Evolutionary conservation across 768 basidiomycete genomes (phyloP).

Genomic region (Cyclocybe aegerita): DNA sequence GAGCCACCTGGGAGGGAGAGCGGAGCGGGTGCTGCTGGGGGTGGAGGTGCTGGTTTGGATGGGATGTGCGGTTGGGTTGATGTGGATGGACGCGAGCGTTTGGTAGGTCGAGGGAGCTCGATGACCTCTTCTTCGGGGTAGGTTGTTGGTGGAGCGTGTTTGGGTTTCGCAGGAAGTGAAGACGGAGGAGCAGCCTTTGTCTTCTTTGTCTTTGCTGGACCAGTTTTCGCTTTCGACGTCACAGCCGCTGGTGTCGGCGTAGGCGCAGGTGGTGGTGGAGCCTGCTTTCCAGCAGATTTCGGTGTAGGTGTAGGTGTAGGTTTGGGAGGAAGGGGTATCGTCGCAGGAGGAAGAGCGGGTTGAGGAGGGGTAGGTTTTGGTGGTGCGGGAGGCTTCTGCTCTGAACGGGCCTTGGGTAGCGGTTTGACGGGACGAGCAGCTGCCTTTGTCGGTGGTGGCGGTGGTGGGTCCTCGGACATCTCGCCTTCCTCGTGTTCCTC

Average conservation of each 20-base stretch:
- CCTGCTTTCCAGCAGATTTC: too few relatives aligned
- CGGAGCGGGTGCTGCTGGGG: not conserved
- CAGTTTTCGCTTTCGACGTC: conserved; percentile 9
- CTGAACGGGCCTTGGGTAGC: conserved; percentile 18
- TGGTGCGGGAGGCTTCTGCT: conserved; percentile 18
- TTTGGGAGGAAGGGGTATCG: conserved; percentile 7
- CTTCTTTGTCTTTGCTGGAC: conserved; percentile 10
- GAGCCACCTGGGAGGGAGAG: conserved; percentile 14
- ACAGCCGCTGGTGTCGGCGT: too few relatives aligned
- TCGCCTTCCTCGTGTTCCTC: conserved; percentile 31
- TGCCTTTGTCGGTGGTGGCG: conserved; percentile 20
- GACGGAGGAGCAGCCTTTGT: conserved; percentile 18
- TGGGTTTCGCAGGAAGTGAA: conserved; percentile 9
- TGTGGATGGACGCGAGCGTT: conserved; percentile 11
- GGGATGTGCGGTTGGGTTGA: conserved; percentile 1
- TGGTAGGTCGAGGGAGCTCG: conserved; percentile 13
- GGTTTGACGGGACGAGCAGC: conserved; percentile 27
- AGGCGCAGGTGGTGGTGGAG: too few relatives aligned
- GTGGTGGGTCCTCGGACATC: conserved; percentile 26
- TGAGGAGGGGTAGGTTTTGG: conserved; percentile 21
- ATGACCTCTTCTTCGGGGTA: conserved; percentile 17
- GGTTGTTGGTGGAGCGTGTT: not conserved
- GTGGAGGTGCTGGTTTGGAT: conserved; percentile 6
- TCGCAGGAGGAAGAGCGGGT: conserved; percentile 9
- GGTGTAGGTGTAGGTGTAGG: conserved; percentile 8